A percentile compares a stretch with the other conserved stretches of the same genome.
These are phyloP conservation scores for Polyporus tsugae DNA, from an alignment of 1,284 basidiomycete genomes.

Conservation along the genomic window DNA sequence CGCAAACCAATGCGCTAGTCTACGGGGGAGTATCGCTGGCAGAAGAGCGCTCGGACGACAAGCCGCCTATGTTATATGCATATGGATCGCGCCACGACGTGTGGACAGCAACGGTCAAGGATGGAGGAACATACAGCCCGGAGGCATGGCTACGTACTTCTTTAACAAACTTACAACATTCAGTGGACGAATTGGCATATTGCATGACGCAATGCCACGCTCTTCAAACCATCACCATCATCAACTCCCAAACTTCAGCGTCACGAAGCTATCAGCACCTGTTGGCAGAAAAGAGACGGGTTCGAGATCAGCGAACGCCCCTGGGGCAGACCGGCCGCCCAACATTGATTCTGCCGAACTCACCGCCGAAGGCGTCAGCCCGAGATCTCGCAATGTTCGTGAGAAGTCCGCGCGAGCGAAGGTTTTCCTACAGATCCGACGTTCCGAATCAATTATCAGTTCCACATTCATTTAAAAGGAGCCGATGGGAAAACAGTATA, in stretches of 20 bases:
- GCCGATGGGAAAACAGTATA: neutral
- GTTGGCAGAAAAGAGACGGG: constrained; percentile 7
- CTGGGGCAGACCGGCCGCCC: neutral
- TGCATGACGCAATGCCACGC: constrained; percentile 1
- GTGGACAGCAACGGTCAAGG: constrained; percentile 9
- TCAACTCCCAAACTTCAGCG: neutral
- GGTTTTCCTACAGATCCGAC: constrained; percentile 60
- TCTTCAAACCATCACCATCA: constrained; percentile 14
- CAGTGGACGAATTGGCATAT: neutral
- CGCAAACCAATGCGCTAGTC: constrained; percentile 3
- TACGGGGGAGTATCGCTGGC: neutral
- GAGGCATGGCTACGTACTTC: constrained; percentile 10
- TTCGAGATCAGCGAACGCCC: constrained; percentile 12
- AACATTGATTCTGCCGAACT: constrained; percentile 25
- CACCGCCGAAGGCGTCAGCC: constrained; percentile 83
- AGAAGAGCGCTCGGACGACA: neutral
- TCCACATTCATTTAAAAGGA: neutral
- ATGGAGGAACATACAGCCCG: constrained; percentile 2
- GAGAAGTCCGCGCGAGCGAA: constrained; percentile 71
- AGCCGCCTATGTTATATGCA: neutral
- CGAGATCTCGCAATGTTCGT: constrained; percentile 74
- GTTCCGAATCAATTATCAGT: constrained; percentile 8
- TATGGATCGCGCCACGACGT: neutral
- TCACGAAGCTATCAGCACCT: constrained; percentile 39
- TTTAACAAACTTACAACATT: neutral